Conservation (phyloP, 2,329 filamentous ascomycete species). For the Fusarium neocosmosporiellum region DNA sequence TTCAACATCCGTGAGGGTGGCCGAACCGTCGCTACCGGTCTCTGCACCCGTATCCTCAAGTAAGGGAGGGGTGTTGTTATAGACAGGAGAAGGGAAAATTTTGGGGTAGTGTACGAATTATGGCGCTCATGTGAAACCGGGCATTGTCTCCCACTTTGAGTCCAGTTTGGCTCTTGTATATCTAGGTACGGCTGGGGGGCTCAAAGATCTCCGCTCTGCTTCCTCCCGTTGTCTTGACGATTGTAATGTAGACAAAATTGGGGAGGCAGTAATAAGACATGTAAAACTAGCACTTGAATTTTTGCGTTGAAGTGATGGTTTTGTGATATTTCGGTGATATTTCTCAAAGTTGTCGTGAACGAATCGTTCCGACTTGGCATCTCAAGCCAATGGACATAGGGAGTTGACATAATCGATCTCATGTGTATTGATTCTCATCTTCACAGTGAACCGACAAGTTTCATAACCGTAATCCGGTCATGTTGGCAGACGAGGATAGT, state of each 20-base stretch:
- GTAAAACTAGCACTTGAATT: constrained; percentile 36
- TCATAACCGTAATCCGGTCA: constrained; percentile 22
- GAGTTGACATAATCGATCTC: constrained; percentile 11
- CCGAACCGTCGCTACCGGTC: constrained; percentile 85
- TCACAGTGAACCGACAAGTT: constrained; percentile 33
- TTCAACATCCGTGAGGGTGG: constrained; percentile 99
- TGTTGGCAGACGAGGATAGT: constrained; percentile 16
- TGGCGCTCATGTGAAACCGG: constrained; percentile 44
- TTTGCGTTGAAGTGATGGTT: background rate
- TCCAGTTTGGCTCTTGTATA: constrained; percentile 52
- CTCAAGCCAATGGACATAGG: background rate
- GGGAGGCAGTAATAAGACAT: constrained; percentile 47
- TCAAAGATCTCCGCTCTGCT: constrained; percentile 56
- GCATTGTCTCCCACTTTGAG: constrained; percentile 45
- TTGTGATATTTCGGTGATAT: background rate
- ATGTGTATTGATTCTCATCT: constrained; percentile 28
- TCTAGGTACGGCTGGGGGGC: constrained; percentile 44
- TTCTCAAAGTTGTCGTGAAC: background rate
- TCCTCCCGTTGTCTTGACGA: constrained; percentile 53
- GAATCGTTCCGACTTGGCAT: background rate
- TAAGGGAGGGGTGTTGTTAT: constrained; percentile 52
- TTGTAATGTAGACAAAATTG: constrained; percentile 49
- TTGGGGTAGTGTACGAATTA: constrained; percentile 41
- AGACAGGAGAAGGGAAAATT: constrained; percentile 28
- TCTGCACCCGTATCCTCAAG: constrained; percentile 78